Percentiles rank a stretch among this genome's conserved stretches.
Evolutionary conservation across 257 asterid genomes (phyloP).

Genomic region (Ballota nigra): DNA sequence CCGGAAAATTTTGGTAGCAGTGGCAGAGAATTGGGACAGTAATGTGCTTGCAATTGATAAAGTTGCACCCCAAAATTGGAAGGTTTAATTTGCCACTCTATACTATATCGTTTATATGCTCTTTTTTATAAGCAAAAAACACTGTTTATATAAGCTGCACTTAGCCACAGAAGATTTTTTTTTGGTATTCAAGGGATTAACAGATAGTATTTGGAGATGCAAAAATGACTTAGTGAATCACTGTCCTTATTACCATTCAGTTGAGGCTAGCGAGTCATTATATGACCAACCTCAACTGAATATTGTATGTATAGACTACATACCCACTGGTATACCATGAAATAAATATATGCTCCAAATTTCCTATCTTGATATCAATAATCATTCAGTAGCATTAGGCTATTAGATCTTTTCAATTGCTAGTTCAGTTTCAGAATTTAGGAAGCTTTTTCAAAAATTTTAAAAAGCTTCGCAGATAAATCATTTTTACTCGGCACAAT

Average conservation of each 20-base stretch:
- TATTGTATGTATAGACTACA: neutral
- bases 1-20: conserved; percentile 82
- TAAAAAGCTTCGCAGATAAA: neutral
- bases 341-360: neutral
- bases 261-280: no score
- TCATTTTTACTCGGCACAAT: neutral
- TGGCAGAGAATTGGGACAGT: conserved; percentile 76
- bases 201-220: neutral
- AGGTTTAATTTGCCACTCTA: conserved; percentile 46
- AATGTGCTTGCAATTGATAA: conserved; percentile 71
- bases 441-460: no score
- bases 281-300: neutral
- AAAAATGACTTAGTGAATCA: neutral
- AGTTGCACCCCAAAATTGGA: conserved; percentile 79
- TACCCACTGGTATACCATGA: neutral
- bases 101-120: neutral
- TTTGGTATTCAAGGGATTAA: neutral
- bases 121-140: neutral
- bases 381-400: neutral
- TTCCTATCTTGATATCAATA: neutral
- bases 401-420: neutral
- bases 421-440: conserved; percentile 6
- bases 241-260: neutral
- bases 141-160: conserved; percentile 1
- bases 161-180: neutral